Conservation (phyloP, 805 yeast genomes). For the Metschnikowia reukaufii region DNA sequence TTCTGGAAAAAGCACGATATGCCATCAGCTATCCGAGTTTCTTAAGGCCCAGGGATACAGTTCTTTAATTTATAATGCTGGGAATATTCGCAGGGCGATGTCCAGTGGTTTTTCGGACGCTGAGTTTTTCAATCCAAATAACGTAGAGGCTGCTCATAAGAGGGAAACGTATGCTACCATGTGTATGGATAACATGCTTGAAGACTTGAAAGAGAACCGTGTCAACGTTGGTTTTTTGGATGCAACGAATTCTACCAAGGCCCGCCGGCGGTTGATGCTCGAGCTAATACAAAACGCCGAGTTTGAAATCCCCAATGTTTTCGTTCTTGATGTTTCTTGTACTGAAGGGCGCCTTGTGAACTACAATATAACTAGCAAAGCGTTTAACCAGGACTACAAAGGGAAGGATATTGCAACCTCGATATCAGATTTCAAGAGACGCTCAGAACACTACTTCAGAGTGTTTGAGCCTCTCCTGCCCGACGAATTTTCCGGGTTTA, state of each 20-base stretch:
- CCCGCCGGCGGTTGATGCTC: constrained; percentile 35
- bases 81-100: constrained; percentile 46
- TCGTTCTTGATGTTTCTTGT: constrained; percentile 62
- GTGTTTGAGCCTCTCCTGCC: constrained; percentile 22
- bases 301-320: constrained; percentile 36
- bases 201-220: constrained; percentile 26
- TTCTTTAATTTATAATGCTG: constrained; percentile 45
- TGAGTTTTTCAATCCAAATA: constrained; percentile 41
- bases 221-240: constrained; percentile 42
- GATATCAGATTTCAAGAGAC: constrained; percentile 56
- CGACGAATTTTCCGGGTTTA: constrained; percentile 13
- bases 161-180: constrained; percentile 39
- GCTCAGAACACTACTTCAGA: constrained; percentile 52
- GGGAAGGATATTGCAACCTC: constrained; percentile 52
- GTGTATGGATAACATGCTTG: constrained; percentile 32
- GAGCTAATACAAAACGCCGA: constrained; percentile 21
- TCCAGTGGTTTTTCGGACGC: constrained; percentile 27
- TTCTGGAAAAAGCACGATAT: constrained; percentile 40
- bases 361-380: constrained; percentile 64
- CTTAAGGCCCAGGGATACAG: constrained; percentile 14
- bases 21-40: constrained; percentile 31
- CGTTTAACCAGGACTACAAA: constrained; percentile 60
- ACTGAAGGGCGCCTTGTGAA: constrained; percentile 50
- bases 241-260: constrained; percentile 43
- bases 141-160: constrained; percentile 29